Evolutionary conservation across 192 early-diverging fungal genomes (phyloP).

Genomic region (Linnemannia schmuckeri): DNA sequence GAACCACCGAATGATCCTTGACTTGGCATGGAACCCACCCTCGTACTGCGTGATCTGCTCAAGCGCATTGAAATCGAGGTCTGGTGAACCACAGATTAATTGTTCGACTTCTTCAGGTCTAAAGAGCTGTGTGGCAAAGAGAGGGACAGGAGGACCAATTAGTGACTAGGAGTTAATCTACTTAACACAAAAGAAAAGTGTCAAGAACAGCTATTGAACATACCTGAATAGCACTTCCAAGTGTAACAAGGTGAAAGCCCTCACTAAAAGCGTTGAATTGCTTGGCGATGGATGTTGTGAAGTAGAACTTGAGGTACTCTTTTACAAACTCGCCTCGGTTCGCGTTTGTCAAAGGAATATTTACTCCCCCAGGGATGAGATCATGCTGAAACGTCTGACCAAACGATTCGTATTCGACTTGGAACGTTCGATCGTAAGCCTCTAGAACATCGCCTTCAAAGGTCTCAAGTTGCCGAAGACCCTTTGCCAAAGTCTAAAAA

Average conservation of each 20-base stretch:
- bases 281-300: constrained; percentile 75
- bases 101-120: constrained; percentile 92
- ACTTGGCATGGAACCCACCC: constrained; percentile 78
- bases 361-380: constrained; percentile 74
- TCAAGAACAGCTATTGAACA: not conserved
- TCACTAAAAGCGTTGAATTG: constrained; percentile 86
- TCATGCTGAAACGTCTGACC: constrained; percentile 74
- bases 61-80: constrained; percentile 86
- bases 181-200: not conserved
- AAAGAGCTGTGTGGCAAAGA: constrained; percentile 68
- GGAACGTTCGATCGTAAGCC: constrained; percentile 86
- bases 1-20: constrained; percentile 80
- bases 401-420: constrained; percentile 78
- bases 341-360: constrained; percentile 73
- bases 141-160: not conserved
- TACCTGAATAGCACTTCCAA: constrained; percentile 75
- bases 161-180: not conserved
- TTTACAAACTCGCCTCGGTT: constrained; percentile 88
- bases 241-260: constrained; percentile 81
- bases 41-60: constrained; percentile 88
- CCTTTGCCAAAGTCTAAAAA: constrained; percentile 75
- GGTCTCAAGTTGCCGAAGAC: constrained; percentile 78
- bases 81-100: constrained; percentile 86
- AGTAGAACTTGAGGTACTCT: constrained; percentile 82
- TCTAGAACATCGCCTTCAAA: constrained; percentile 78